These are phyloP conservation scores for Ganoderma sp. DNA, from an alignment of 1,284 basidiomycete genomes.

Conservation along the genomic window DNA sequence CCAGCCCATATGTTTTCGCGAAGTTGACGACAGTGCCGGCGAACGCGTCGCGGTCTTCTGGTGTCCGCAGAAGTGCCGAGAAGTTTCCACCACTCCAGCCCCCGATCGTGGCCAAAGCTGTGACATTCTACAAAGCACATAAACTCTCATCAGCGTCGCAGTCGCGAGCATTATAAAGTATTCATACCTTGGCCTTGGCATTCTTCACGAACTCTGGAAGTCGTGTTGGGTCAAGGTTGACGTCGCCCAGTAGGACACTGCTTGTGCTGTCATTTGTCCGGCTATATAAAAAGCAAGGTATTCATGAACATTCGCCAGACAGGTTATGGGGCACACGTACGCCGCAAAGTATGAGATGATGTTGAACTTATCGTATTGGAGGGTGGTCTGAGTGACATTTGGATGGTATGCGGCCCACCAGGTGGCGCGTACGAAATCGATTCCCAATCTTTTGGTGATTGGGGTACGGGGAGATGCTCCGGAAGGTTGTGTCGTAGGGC, in stretches of 20 bases:
- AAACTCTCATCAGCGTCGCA: neutral
- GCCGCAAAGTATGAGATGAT: constrained; percentile 1
- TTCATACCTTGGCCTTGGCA: neutral
- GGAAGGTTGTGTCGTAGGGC: neutral
- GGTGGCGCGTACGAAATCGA: neutral
- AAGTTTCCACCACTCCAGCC: neutral
- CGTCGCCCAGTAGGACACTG: neutral
- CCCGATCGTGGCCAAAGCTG: neutral
- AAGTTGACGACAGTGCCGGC: constrained; percentile 68
- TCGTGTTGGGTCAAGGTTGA: neutral
- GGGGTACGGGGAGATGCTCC: neutral
- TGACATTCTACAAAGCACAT: neutral
- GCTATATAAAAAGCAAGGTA: neutral
- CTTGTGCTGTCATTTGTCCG: neutral
- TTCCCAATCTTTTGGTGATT: neutral
- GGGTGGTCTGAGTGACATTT: neutral
- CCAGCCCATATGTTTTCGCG: constrained; percentile 65
- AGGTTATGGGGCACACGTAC: neutral
- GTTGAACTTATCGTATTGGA: neutral
- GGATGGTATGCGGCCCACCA: neutral
- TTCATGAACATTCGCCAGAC: neutral
- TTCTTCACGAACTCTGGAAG: constrained; percentile 1
- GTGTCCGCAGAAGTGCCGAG: neutral
- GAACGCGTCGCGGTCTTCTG: constrained; percentile 46
- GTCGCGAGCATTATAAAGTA: neutral